Base-by-base conservation (phyloP, 805 yeast species). In the Suhomyces kilbournensis region DNA sequence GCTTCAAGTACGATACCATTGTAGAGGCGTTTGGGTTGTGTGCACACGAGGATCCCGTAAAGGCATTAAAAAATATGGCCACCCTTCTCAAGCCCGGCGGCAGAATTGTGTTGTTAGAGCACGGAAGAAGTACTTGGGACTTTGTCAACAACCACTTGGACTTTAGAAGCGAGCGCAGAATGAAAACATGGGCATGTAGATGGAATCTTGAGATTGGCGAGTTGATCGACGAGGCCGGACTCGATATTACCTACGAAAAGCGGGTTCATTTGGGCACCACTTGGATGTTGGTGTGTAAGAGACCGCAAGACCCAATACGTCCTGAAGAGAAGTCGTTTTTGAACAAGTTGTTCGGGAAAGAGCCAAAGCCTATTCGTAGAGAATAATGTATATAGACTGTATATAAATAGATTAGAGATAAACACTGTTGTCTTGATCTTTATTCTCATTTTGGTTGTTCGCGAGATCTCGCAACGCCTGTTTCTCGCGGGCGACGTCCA, bases 161-260 rank as follows among this genome's bases (percentile, higher is more conserved):
- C 67, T 81, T 82, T 54, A 78, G 94, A 56, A 92, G 97, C 3
- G 91, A 83, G 55, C 81, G 83, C 59, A 85, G 97, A 69, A 81
- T 92, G 72, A 82, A 86, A 53, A 83, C 86, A 3, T 94, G 98
- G 97, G 99, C 97, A 1, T 94, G 99, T 69, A 77, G 98, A 64
- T 94, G 98, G 97, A 94, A 94, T 65, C 74, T 94, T 56, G 98
- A 94, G 65, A 89, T 94, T 58, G 96, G 92, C 22, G 96, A 87
- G 60, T 76, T 94, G 40, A 78, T 94, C 25, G 92, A 88, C 64
- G 84, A 83, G 53, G 85, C 96, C 6, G 96, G 96, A 0, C 75
- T 94, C 51, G 92, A 88, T 58, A 80, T 94, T 44, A 89, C 91
- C 2, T 84, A 83, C 59, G 93, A 89, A 62, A 83, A 82, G 56